Percentiles rank a stretch among this genome's conserved stretches.
Conservation (phyloP, 2,329 filamentous ascomycete species). For the Diplodia sapinea region DNA sequence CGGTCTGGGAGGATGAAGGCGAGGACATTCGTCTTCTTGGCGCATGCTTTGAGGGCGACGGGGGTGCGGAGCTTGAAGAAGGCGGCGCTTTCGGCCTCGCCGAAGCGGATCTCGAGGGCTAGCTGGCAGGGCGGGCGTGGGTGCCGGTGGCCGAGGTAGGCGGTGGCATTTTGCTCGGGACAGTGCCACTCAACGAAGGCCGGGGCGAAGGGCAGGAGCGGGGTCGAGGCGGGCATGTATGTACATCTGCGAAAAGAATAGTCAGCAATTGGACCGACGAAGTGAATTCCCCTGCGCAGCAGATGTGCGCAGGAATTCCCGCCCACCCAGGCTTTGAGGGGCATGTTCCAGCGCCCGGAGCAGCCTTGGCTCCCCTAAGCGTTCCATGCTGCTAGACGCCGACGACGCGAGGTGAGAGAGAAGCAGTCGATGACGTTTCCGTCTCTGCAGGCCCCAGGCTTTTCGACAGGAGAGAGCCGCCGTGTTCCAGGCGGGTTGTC, state of each 20-base stretch:
- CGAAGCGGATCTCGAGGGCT: conserved; percentile 18
- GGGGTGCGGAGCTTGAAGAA: conserved; percentile 21
- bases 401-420: conserved; percentile 2
- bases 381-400: conserved; percentile 12
- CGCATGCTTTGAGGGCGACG: conserved; percentile 10
- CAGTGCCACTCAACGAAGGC: conserved; percentile 18
- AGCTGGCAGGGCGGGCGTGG: not conserved
- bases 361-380: conserved; percentile 11
- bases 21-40: conserved; percentile 9
- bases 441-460: conserved; percentile 23
- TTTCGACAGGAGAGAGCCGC: conserved; percentile 18
- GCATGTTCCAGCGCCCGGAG: conserved; percentile 13
- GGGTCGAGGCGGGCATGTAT: conserved; percentile 1
- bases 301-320: conserved; percentile 6
- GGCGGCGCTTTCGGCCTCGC: not conserved
- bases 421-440: conserved; percentile 15
- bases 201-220: conserved; percentile 8
- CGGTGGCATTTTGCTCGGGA: not conserved
- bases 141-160: conserved; percentile 10
- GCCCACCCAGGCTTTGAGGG: conserved; percentile 23
- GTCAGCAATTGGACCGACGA: not conserved
- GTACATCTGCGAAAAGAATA: conserved; percentile 6
- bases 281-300: not conserved
- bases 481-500: not conserved
- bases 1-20: conserved; percentile 11